phyloP scores from a whole-genome alignment of 2,329 filamentous ascomycete species.

The Tetracladium maxilliforme region DNA sequence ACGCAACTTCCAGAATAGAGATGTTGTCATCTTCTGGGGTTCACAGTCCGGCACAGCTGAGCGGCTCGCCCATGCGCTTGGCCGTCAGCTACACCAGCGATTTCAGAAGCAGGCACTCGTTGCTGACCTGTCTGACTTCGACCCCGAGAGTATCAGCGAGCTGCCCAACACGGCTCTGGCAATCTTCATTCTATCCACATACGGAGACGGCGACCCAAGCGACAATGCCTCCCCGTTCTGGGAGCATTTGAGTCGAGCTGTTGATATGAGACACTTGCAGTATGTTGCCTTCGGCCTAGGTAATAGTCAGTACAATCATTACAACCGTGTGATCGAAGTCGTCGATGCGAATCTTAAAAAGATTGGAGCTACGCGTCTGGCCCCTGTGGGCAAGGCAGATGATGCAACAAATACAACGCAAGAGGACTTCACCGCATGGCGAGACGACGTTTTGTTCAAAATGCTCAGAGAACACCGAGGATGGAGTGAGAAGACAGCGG shows the following conservation, averaged over 20 bases:
- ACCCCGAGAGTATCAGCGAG: conserved; percentile 5
- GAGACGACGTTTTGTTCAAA: conserved; percentile 5
- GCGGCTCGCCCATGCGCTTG: conserved; percentile 1
- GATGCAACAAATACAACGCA: conserved; percentile 7
- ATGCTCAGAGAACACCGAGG: conserved; percentile 3
- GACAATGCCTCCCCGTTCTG: conserved; percentile 9
- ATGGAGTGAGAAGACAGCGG: conserved; percentile 2
- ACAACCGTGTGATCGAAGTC: conserved; percentile 8
- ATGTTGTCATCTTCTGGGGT: conserved; percentile 4
- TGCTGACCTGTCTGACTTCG: conserved; percentile 4
- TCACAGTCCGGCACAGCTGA: conserved; percentile 5
- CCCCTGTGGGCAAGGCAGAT: conserved; percentile 7
- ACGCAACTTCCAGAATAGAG: conserved; percentile 3
- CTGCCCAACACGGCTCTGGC: conserved; percentile 6
- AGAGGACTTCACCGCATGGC: conserved; percentile 10
- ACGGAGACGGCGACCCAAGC: conserved; percentile 10
- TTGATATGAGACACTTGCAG: conserved; percentile 4
- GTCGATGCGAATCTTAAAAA: conserved; percentile 4
- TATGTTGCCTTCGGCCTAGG: conserved; percentile 10
- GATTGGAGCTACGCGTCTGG: conserved; percentile 5
- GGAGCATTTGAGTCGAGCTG: conserved; percentile 3
- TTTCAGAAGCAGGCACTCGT: conserved; percentile 2
- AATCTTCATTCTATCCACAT: conserved; percentile 10
- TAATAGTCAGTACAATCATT: conserved; percentile 9
- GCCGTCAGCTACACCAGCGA: conserved; percentile 1